Evolutionary conservation across 2,329 filamentous ascomycete genomes (phyloP), one percentile per base, ranked within the genome.

Genomic region (Cephalotrichum gorgonifer): DNA sequence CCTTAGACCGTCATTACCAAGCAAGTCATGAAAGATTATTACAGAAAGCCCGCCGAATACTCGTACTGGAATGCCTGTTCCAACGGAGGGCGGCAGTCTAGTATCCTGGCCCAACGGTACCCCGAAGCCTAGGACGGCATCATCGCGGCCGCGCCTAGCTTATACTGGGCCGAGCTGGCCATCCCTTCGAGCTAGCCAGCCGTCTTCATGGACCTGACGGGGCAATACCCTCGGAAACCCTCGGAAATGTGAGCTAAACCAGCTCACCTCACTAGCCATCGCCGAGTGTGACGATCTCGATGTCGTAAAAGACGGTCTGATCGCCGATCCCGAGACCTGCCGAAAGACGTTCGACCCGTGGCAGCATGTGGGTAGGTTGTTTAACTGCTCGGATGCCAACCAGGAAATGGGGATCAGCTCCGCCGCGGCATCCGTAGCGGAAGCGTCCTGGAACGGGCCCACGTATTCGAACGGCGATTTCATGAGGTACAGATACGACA

Each of bases 81-180:
- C 1, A 75, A 72, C 0, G 76, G 77, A 12, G 78, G 78, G 2
- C 64, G 77, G 1, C 75, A 81, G 57, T 77, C 75, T 8, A 60
- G 76, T 22, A 72, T 73, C 54, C 64, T 73, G 14, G 70, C 73
- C 0, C 72, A 79, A 53, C 58, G 66, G 8, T 77, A 72, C 51
- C 75, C 76, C 0, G 64, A 71, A 1, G 70, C 73, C 31, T 79
- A 76, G 39, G 71, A 79, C 43, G 76, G 76, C 2, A 69, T 79
- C 12, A 56, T 76, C 0, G 75, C 74, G 1, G 69, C 66, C 0
- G 62, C 62, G 2, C 68, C 71, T 1, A 75, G 71, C 8, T 52
- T 70, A 5, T 56, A 65, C 39, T 77, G 55, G 66, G 62, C 43
- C 64, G 47, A 51, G 7, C 49, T 56, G 5, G n/a, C 57, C 12